Base-by-base conservation (phyloP, 768 basidiomycete species). In the Pulveroboletus sp. region DNA sequence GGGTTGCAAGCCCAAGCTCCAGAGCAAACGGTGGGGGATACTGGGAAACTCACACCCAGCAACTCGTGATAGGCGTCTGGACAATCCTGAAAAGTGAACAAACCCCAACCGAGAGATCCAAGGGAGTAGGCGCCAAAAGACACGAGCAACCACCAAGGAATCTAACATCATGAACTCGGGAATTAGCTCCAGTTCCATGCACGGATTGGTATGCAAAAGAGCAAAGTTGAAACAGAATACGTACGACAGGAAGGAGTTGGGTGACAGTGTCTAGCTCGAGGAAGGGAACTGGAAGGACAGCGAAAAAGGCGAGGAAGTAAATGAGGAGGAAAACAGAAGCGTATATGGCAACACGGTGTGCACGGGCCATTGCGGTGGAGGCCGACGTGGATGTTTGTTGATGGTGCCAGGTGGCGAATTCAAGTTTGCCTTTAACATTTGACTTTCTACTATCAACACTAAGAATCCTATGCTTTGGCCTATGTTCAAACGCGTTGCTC, bases 91-190 rank as follows among this genome's bases (percentile, higher is more conserved):
- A 89, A 85, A 3, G 82, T 82, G 55, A 81, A 77, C 36, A 90
- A 60, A 2, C 88, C 89, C 76, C 80, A 79, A 10, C 90, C 88
- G 17, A 91, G 78, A 10, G 83, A 85, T 70, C 81, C 81, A 11
- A 91, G 76, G 16, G 85, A 85, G 63, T 87, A 91, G 2, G 88
- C 81, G 12, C 90, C 90, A 54, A 89, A 89, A 2, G 84, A 72
- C 2, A 91, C 83, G 12, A 91, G 76, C 9, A 88, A 60, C 87
- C 87, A 90, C 84, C 85, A 92, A 3, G 89, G 88, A 25, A 90
- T 65, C 89, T 90, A 47, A n/a, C 19, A 12, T 27, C 35, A 29
- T 20, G 20, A 9, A 14, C 14, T 3, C 17, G 36, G 1, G 13
- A 6, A 45, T 47, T 1, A 39, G 44, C 27, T 36, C 6, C 12